Evolutionary conservation across 768 basidiomycete species (phyloP), one percentile per base, ranked within the genome.

Genomic region (Podaxis sp.): DNA sequence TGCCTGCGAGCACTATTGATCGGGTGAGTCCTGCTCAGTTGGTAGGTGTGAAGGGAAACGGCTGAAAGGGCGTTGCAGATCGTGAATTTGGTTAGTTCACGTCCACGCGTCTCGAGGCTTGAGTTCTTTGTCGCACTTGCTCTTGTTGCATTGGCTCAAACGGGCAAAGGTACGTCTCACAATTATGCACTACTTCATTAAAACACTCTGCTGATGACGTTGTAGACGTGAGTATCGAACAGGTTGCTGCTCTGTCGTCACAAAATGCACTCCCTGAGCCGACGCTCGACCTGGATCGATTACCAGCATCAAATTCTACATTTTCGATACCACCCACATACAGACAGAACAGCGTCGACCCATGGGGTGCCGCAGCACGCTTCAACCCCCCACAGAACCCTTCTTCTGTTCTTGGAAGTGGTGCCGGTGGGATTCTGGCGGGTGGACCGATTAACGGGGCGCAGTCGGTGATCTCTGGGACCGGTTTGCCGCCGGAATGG

Each of bases 61-160:
- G n/a, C 22, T 64, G 24, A 51, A 38, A 4, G 44, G n/a, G 50
- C n/a, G 20, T 1, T 53, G 7, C 66, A 96, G 94, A 96, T 98
- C 68, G 90, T 97, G 60, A 94, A 91, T 74, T 80, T 96, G 22
- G 93, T 95, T 57, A 92, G 91, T 74, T 88, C 89, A 37, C 83
- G 84, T 63, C 82, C 91, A 49, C 82, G 88, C 56, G 90, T 98
- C 40, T 92, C 93, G 7, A 92, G 87, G 67, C 85, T 89, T 61
- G 95, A 98, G 71, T 96, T 96, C 78, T 96, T 91, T 72, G 91
- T 96, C 11, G 92, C 94, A 10, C 75, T 98, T 26, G 93, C 92
- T 11, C 80, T 98, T 13, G 93, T 92, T 50, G 92, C 93, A 2
- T 78, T 96, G 3, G 93, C 92, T 4, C 95, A 98, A 74, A 78